These are phyloP conservation scores for Gliomastix tumulicola DNA, from an alignment of 2,329 filamentous ascomycete species.

Conservation along the genomic window DNA sequence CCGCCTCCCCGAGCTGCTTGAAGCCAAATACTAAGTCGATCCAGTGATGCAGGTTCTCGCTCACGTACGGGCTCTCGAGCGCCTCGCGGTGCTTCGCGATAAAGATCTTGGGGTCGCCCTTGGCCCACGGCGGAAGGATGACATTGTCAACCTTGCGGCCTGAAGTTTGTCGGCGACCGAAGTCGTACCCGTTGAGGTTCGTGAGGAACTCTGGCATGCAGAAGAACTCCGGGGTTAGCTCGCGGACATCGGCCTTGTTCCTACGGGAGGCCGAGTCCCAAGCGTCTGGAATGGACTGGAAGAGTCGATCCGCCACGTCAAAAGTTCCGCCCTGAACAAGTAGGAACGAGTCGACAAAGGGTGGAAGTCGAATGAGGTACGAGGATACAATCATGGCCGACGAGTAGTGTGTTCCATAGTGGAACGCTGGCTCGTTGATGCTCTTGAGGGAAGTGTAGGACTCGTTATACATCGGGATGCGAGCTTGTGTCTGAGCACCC, in stretches of 20 bases:
- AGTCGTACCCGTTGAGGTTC: conserved; percentile 94
- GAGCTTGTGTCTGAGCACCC: conserved; percentile 75
- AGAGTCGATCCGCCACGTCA: conserved; percentile 90
- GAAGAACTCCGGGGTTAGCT: conserved; percentile 95
- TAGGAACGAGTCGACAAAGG: conserved; percentile 93
- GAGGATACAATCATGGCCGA: conserved; percentile 98
- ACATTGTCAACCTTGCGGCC: conserved; percentile 79
- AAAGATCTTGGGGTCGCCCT: conserved; percentile 92
- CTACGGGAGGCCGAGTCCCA: conserved; percentile 86
- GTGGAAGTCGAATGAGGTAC: conserved; percentile 89
- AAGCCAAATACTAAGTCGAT: conserved; percentile 92
- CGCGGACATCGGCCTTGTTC: conserved; percentile 90
- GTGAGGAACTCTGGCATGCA: conserved; percentile 90
- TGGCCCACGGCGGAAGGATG: conserved; percentile 89
- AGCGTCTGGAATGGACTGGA: conserved; percentile 85
- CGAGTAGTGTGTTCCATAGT: conserved; percentile 97
- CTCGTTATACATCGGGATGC: conserved; percentile 74
- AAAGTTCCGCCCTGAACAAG: conserved; percentile 93
- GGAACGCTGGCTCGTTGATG: conserved; percentile 88
- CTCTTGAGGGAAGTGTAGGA: conserved; percentile 84
- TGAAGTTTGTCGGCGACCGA: conserved; percentile 77
- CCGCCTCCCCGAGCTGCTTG: conserved; percentile 90
- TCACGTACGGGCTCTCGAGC: conserved; percentile 87
- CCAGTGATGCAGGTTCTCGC: conserved; percentile 84
- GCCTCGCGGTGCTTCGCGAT: conserved; percentile 95